phyloP scores from a whole-genome alignment of 1,284 basidiomycete genomes.

The Schizopora paradoxa region DNA sequence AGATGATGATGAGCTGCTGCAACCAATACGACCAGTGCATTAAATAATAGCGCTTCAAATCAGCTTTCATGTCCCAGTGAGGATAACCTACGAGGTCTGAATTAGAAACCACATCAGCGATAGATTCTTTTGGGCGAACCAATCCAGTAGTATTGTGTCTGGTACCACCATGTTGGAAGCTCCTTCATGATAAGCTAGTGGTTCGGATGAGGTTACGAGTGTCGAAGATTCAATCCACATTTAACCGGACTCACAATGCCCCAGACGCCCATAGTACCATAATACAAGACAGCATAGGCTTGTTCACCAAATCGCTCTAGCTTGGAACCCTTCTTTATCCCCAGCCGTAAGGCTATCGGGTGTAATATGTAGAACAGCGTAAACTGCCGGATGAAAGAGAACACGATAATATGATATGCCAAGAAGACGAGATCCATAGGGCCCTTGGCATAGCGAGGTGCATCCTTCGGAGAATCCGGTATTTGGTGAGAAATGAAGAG shows the following conservation, averaged over 20 bases:
- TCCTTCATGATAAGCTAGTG: constrained; percentile 82
- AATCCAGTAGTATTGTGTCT: constrained; percentile 78
- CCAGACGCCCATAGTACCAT: constrained; percentile 62
- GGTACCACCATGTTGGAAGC: constrained; percentile 88
- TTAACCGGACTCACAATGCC: constrained; percentile 75
- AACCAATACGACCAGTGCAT: constrained; percentile 90
- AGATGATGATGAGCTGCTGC: constrained; percentile 87
- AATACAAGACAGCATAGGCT: constrained; percentile 83
- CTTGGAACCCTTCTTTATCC: constrained; percentile 65
- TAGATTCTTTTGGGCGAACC: no score
- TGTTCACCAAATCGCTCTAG: constrained; percentile 87
- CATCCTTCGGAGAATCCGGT: constrained; percentile 45
- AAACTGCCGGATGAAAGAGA: constrained; percentile 84
- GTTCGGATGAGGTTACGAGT: no score
- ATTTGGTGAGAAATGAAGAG: constrained; percentile 74
- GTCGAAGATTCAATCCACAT: no score
- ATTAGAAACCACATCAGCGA: constrained; percentile 9
- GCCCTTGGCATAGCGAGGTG: constrained; percentile 72
- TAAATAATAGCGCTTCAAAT: constrained; percentile 90
- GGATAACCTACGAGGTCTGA: constrained; percentile 64
- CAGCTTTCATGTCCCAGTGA: constrained; percentile 81
- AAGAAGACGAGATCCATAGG: constrained; percentile 81
- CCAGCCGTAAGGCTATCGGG: constrained; percentile 67
- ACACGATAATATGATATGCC: constrained; percentile 85
- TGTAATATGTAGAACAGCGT: constrained; percentile 66